A percentile compares a stretch with the other conserved stretches of the same genome.
Evolutionary conservation across 2,329 filamentous ascomycete genomes (phyloP).

Genomic region (Alternaria arborescens): DNA sequence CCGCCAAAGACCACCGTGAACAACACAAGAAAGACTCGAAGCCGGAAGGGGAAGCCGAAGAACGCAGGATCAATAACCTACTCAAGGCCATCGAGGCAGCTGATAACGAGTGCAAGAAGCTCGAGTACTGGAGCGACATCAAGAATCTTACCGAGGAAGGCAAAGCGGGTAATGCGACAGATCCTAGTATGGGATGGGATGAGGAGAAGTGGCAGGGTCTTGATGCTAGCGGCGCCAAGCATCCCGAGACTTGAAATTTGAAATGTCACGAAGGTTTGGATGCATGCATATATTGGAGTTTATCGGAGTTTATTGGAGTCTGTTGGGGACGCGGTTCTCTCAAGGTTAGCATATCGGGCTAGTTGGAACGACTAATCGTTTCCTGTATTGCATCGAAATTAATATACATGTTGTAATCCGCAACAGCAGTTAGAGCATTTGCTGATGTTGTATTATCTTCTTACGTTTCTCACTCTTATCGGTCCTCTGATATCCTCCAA

Average conservation of each 20-base stretch:
- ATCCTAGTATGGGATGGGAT: slow-evolving; percentile 47
- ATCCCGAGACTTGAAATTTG: slow-evolving; percentile 29
- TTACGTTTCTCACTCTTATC: slow-evolving; percentile 53
- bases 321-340: slow-evolving; percentile 1
- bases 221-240: slow-evolving; percentile 47
- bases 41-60: slow-evolving; percentile 56
- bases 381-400: slow-evolving; percentile 11
- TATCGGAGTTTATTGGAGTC: not conserved
- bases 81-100: slow-evolving; percentile 77
- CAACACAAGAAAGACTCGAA: slow-evolving; percentile 54
- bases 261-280: not conserved
- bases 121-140: slow-evolving; percentile 87
- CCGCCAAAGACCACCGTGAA: slow-evolving; percentile 60
- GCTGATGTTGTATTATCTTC: not conserved
- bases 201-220: slow-evolving; percentile 50
- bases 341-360: slow-evolving; percentile 13
- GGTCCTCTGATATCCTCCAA: slow-evolving; percentile 56
- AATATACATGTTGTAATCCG: slow-evolving; percentile 14
- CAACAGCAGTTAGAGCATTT: not conserved
- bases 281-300: slow-evolving; percentile 14
- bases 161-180: slow-evolving; percentile 44
- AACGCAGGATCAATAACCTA: slow-evolving; percentile 71
- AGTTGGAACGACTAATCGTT: slow-evolving; percentile 5
- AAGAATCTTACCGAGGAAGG: slow-evolving; percentile 54
- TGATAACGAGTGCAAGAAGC: slow-evolving; percentile 78